Percentiles rank a stretch among this genome's conserved stretches.
Evolutionary conservation across 805 yeast genomes (phyloP).

Genomic region (Metschnikowia bowlesiae): DNA sequence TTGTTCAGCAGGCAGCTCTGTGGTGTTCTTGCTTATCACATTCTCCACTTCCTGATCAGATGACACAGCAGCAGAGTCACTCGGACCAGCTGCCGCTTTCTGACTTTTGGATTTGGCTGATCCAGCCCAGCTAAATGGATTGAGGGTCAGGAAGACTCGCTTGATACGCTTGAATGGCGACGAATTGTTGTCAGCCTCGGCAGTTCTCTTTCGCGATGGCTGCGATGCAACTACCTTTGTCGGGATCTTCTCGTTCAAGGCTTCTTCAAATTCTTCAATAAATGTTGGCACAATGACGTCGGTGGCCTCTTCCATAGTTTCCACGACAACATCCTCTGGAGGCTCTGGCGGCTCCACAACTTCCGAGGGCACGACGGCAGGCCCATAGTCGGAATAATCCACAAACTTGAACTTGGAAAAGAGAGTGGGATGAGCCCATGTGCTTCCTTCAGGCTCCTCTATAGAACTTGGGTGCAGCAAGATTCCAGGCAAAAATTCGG

Average conservation of each 20-base stretch:
- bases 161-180: slow-evolving; percentile 12
- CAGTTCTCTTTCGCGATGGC: slow-evolving; percentile 2
- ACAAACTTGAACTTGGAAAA: slow-evolving; percentile 2
- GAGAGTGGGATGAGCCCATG: not conserved
- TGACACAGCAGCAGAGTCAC: not conserved
- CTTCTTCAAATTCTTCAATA: slow-evolving; percentile 11
- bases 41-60: not conserved
- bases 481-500: slow-evolving; percentile 9
- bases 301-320: slow-evolving; percentile 8
- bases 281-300: slow-evolving; percentile 10
- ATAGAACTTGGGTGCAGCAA: slow-evolving; percentile 10
- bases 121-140: slow-evolving; percentile 11
- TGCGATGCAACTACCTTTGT: not conserved
- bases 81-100: not conserved
- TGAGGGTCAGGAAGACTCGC: slow-evolving; percentile 4
- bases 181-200: slow-evolving; percentile 1
- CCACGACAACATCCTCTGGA: slow-evolving; percentile 2
- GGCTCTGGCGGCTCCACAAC: slow-evolving; percentile 12
- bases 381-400: not conserved
- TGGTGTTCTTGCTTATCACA: not conserved
- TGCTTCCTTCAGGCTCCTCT: slow-evolving; percentile 9
- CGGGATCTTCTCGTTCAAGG: not conserved
- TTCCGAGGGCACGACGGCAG: slow-evolving; percentile 3
- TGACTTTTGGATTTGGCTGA: not conserved
- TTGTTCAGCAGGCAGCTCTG: not conserved